Percentiles rank a stretch among this genome's conserved stretches.
phyloP scores from a whole-genome alignment of 2,329 filamentous ascomycete species.

The Aspergillus transmontanensis region DNA sequence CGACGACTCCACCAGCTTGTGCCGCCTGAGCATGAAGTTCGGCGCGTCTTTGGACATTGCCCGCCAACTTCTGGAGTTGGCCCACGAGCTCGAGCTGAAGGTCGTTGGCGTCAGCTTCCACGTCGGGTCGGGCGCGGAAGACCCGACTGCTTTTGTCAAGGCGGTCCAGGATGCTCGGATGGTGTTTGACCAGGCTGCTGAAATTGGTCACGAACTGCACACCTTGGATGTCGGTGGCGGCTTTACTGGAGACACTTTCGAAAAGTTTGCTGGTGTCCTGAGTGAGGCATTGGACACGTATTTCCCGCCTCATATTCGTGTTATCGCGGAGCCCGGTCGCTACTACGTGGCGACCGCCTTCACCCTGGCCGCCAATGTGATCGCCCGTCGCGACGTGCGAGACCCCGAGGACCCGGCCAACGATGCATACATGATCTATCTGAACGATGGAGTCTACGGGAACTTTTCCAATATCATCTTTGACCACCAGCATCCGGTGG shows the following conservation, averaged over 20 bases:
- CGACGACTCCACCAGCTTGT: constrained; percentile 91
- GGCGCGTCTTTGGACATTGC: constrained; percentile 86
- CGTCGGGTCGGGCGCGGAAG: constrained; percentile 92
- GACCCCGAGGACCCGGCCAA: constrained; percentile 57
- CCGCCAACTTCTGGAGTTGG: constrained; percentile 73
- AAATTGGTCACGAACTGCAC: constrained; percentile 77
- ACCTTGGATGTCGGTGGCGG: constrained; percentile 93
- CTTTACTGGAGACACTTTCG: constrained; percentile 88
- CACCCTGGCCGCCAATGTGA: constrained; percentile 92
- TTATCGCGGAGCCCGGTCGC: constrained; percentile 95
- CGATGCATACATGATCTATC: constrained; percentile 87
- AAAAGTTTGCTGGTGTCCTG: constrained; percentile 82
- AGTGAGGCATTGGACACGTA: constrained; percentile 79
- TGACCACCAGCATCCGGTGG: constrained; percentile 89
- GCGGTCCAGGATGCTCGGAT: constrained; percentile 85
- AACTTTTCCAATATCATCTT: constrained; percentile 99
- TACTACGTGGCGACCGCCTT: constrained; percentile 95
- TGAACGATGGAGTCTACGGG: constrained; percentile 97
- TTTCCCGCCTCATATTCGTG: constrained; percentile 78
- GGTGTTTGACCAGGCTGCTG: constrained; percentile 83
- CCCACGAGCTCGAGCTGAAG: constrained; percentile 80
- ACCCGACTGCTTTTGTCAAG: constrained; percentile 87
- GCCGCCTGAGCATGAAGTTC: constrained; percentile 96
- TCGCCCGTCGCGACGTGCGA: constrained; percentile 85
- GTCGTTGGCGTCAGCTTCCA: constrained; percentile 98